Evolutionary conservation across 2,329 filamentous ascomycete genomes (phyloP).

Genomic region (Fusarium buxicola): DNA sequence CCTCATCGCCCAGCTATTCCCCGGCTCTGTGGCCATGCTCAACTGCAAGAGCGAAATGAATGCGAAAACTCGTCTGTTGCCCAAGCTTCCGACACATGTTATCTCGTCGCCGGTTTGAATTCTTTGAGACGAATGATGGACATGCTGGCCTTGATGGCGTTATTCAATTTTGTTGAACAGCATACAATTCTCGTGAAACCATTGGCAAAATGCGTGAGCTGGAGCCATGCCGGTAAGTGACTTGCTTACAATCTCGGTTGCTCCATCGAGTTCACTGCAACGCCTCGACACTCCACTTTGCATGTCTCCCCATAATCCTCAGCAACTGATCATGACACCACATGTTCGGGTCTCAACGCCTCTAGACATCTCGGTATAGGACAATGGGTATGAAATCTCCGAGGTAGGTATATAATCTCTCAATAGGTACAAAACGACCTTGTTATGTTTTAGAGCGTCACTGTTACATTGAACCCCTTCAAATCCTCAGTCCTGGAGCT

Average conservation of each 20-base stretch:
- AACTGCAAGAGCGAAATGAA: background rate
- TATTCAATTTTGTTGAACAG: background rate
- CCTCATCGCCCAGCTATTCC: conserved; percentile 8
- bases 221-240: background rate
- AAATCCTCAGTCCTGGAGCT: conserved; percentile 43
- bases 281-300: conserved; percentile 7
- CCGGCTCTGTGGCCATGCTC: background rate
- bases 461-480: conserved; percentile 33
- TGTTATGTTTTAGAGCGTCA: background rate
- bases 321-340: conserved; percentile 22
- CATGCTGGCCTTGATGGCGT: conserved; percentile 2
- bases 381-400: too few species aligned
- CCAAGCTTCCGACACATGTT: background rate
- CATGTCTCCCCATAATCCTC: background rate
- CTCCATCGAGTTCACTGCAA: background rate
- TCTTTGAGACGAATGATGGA: background rate
- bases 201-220: background rate
- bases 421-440: background rate
- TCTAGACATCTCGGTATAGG: background rate
- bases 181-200: background rate
- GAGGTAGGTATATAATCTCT: too few species aligned
- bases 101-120: conserved; percentile 5
- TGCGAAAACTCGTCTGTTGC: background rate
- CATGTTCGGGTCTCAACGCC: background rate
- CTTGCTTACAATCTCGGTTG: conserved; percentile 2